Evolutionary conservation across 2,329 filamentous ascomycete species (phyloP).

Genomic region (Pyrenochaeta sp.): DNA sequence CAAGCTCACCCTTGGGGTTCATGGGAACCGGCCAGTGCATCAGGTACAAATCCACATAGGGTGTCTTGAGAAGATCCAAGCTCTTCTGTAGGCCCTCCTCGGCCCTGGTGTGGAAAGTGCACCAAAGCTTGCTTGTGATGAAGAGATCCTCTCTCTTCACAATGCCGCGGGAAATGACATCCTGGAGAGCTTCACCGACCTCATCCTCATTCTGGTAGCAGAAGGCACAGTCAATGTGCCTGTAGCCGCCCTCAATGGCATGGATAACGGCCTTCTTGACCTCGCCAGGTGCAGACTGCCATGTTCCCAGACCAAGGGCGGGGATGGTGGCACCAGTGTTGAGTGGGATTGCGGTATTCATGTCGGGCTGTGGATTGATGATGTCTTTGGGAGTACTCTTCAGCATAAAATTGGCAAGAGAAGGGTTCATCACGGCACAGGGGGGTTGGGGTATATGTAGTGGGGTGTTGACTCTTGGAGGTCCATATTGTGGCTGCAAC

Average conservation of each 20-base stretch:
- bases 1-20: conserved; percentile 72
- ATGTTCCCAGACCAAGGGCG: conserved; percentile 50
- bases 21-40: conserved; percentile 86
- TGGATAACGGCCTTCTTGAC: conserved; percentile 58
- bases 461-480: conserved; percentile 18
- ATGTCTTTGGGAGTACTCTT: conserved; percentile 47
- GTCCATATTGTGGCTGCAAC: conserved; percentile 10
- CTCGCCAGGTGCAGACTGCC: conserved; percentile 54
- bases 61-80: conserved; percentile 75
- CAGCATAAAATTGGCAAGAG: conserved; percentile 52
- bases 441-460: conserved; percentile 38
- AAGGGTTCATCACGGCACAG: conserved; percentile 45
- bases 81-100: conserved; percentile 77
- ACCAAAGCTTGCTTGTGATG: conserved; percentile 87
- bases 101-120: conserved; percentile 76
- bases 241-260: conserved; percentile 59
- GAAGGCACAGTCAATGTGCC: conserved; percentile 74
- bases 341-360: conserved; percentile 50
- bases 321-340: conserved; percentile 53
- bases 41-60: conserved; percentile 83
- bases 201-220: conserved; percentile 85
- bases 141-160: conserved; percentile 82
- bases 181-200: conserved; percentile 79
- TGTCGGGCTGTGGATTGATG: conserved; percentile 47
- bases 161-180: conserved; percentile 73